These are phyloP conservation scores for Petasospora fabianii DNA, from an alignment of 1,139 yeast species.

Conservation along the genomic window DNA sequence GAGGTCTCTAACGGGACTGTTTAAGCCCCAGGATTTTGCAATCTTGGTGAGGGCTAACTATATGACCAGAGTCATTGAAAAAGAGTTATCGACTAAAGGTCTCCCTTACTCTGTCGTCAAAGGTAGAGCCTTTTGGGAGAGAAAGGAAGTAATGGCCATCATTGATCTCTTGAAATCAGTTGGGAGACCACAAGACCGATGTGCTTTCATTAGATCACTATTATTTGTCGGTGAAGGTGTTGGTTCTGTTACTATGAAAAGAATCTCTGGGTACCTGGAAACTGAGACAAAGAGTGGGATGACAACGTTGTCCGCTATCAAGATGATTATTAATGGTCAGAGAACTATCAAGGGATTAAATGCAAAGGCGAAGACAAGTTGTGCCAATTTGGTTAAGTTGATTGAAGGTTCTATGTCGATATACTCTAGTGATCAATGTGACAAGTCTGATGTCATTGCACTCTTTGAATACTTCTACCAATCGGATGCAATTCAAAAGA, in stretches of 20 bases:
- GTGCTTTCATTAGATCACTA: slow-evolving; percentile 56
- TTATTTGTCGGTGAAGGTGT: slow-evolving; percentile 64
- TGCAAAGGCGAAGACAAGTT: slow-evolving; percentile 7
- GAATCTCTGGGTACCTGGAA: slow-evolving; percentile 40
- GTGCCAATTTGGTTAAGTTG: slow-evolving; percentile 2
- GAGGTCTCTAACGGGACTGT: slow-evolving; percentile 36
- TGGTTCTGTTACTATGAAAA: slow-evolving; percentile 47
- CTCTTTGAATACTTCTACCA: slow-evolving; percentile 28
- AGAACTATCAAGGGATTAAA: slow-evolving; percentile 9
- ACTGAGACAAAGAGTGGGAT: slow-evolving; percentile 16
- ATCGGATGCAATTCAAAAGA: slow-evolving; percentile 36
- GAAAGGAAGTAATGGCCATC: slow-evolving; percentile 61
- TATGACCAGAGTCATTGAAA: slow-evolving; percentile 59
- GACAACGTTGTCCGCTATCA: slow-evolving; percentile 24
- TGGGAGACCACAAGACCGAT: slow-evolving; percentile 51
- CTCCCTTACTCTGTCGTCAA: slow-evolving; percentile 67
- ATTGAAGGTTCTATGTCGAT: slow-evolving; percentile 1
- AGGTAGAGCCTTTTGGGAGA: slow-evolving; percentile 79
- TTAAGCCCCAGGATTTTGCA: slow-evolving; percentile 58
- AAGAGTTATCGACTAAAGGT: slow-evolving; percentile 44
- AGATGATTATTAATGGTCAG: slow-evolving; percentile 17
- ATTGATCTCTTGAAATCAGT: slow-evolving; percentile 63
- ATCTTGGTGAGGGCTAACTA: slow-evolving; percentile 63
- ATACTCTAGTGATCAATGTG: slow-evolving; percentile 21
- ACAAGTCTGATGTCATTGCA: slow-evolving; percentile 3